Evolutionary conservation across 2,329 filamentous ascomycete species (phyloP).

Genomic region (Cladobotryum protrusum): DNA sequence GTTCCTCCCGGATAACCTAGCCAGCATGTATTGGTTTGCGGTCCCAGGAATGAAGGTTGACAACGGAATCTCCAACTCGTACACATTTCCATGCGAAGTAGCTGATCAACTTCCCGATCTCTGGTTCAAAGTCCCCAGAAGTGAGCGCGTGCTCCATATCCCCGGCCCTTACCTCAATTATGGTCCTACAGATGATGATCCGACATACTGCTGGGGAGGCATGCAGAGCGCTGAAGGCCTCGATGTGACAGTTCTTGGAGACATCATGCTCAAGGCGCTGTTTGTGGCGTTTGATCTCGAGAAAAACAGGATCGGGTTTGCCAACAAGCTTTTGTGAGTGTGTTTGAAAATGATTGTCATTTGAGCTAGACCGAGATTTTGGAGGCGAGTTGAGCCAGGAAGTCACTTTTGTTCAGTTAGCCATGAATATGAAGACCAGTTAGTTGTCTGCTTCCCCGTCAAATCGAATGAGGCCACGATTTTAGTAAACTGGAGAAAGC

Average conservation of each 20-base stretch:
- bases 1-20: conserved; percentile 51
- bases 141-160: conserved; percentile 45
- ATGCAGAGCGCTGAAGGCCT: conserved; percentile 53
- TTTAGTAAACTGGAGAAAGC: neutral
- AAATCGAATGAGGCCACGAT: too few species aligned
- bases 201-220: conserved; percentile 64
- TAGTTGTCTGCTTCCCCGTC: too few species aligned
- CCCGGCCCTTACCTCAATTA: conserved; percentile 52
- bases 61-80: conserved; percentile 38
- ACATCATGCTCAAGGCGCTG: conserved; percentile 71
- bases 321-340: conserved; percentile 33
- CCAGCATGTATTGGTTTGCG: conserved; percentile 55
- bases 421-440: neutral
- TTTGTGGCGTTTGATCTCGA: conserved; percentile 65
- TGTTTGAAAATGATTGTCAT: conserved; percentile 4
- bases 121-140: conserved; percentile 45
- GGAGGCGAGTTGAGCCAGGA: neutral
- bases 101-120: conserved; percentile 51
- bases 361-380: neutral
- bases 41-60: conserved; percentile 49
- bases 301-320: conserved; percentile 34
- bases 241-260: conserved; percentile 63
- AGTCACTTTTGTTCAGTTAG: neutral
- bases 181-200: conserved; percentile 40
- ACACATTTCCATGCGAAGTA: conserved; percentile 51